Base-by-base conservation (phyloP, 108 stramenopile genomes). In the Nitzschia sp. region DNA sequence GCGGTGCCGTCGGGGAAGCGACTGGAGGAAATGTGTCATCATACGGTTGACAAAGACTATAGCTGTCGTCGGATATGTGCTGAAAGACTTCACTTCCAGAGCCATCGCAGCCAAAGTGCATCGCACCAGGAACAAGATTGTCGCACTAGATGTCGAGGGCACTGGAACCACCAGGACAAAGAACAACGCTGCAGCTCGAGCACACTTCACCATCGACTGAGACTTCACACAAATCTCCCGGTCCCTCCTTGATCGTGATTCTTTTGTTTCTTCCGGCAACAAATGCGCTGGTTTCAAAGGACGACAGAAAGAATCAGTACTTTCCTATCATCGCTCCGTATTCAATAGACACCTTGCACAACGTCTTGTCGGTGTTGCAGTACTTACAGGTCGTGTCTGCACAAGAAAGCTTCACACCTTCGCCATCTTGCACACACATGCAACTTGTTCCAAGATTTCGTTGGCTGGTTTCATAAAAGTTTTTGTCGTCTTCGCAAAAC, bases 401-500 rank as follows among this genome's bases (percentile, higher is more conserved):
- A 25, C 52, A 53, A 5, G 52, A 8, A 53, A 53, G 52, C 52
- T 53, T 21, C n/a, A 25, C 23, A 21, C 23, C 52, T 25, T 25
- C 52, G 23, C 22, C 19, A 6, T 53, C 52, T 21, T 6, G 23
- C n/a, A n/a, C 8, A 25, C 52, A 53, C 8, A 6, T n/a, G 23
- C 52, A 53, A 16, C 8, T 5, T 6, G 52, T 53, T 53, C 52
- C 52, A 15, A 21, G 19, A n/a, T 53, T 17, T 8, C 23, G 6
- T 53, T 21, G 22, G 23, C 22, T 25, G 52, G 17, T n/a, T 53
- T 53, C 52, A n/a, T 6, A 15, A 17, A 23, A 53, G 5, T 53
- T 21, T n/a, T 53, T 53, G 6, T 53, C 11, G 8, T 53, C 52
- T 25, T 53, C 52, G n/a, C 52, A 53, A n/a, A 53, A 53, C n/a